Evolutionary conservation across 148 eudicot species (phyloP), one percentile per base, ranked within the genome.

Genomic region (Hydrangea macrophylla): DNA sequence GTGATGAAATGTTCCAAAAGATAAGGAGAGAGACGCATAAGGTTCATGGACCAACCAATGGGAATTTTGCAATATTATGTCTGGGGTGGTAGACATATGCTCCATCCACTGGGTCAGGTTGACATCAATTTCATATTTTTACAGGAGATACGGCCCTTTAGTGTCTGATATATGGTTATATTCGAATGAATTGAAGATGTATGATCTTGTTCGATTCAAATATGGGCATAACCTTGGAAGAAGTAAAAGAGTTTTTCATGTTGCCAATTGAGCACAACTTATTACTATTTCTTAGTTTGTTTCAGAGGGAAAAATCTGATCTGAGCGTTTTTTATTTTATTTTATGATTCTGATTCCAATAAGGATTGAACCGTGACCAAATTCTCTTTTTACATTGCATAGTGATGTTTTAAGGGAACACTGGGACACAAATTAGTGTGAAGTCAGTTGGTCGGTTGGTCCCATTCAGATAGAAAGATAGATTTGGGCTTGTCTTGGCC

Each of bases 1-100:
- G 26, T 64, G 74, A 70, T 58, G 55, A 55, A 69, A 75, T 70
- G 59, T 70, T 64, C 66, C 66, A 58, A 70, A 70, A 63, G 78
- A 75, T 75, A 70, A 75, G 66, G 64, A 58, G 57, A 73, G 63
- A 58, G 58, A 64, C 40, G 22, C 50, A 63, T 69, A 35, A 68
- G 54, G 44, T 68, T 60, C 61, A 62, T 64, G 31, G n/a, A 56
- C 33, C 58, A 62, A n/a, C 64, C 62, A 70, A 60, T 70, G 12
- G 58, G 60, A 26, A n/a, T 62, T 53, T 53, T 58, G 37, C 13
- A 25, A 62, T 37, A 17, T 53, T 54, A 30, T 53, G 48, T 11
- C 50, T 65, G 59, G 30, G 12, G 69, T 50, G 36, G 67, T 33
- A 48, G 26, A 53, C 26, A 60, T 62, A 62, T 70, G 33, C 13